Evolutionary conservation across 305 asterid genomes (phyloP).

Genomic region (Petunia hybrid): DNA sequence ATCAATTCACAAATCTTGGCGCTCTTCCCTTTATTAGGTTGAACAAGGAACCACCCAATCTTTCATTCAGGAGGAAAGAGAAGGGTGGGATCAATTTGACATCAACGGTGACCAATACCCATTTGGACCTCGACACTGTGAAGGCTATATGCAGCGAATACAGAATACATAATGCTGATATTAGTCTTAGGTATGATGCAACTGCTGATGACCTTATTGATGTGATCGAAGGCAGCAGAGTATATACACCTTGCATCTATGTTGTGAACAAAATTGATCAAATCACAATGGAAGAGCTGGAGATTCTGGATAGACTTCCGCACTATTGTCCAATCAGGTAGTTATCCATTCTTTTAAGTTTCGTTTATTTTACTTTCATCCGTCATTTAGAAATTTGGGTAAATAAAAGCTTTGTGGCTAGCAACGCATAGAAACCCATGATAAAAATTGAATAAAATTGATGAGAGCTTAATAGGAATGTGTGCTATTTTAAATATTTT

Average conservation of each 20-base stretch:
- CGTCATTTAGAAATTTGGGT: neutral
- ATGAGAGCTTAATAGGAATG: neutral
- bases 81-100: constrained; percentile 97
- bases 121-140: constrained; percentile 94
- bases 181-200: constrained; percentile 86
- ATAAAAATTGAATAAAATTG: neutral
- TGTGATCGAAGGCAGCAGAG: constrained; percentile 96
- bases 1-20: constrained; percentile 19
- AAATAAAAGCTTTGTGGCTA: constrained; percentile 5
- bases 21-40: constrained; percentile 53
- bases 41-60: constrained; percentile 99
- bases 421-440: neutral
- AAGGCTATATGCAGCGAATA: constrained; percentile 98
- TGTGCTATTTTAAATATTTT: neutral
- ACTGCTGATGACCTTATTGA: constrained; percentile 99
- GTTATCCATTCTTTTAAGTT: constrained; percentile 6
- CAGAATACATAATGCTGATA: constrained; percentile 92
- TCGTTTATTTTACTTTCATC: neutral
- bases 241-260: constrained; percentile 92
- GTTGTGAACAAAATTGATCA: constrained; percentile 94
- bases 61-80: constrained; percentile 87
- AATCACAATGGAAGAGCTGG: constrained; percentile 95
- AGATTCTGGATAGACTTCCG: constrained; percentile 95
- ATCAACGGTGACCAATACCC: constrained; percentile 77
- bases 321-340: constrained; percentile 98